phyloP scores from a whole-genome alignment of 2,329 filamentous ascomycete genomes.

The Aspergillus alliaceus region DNA sequence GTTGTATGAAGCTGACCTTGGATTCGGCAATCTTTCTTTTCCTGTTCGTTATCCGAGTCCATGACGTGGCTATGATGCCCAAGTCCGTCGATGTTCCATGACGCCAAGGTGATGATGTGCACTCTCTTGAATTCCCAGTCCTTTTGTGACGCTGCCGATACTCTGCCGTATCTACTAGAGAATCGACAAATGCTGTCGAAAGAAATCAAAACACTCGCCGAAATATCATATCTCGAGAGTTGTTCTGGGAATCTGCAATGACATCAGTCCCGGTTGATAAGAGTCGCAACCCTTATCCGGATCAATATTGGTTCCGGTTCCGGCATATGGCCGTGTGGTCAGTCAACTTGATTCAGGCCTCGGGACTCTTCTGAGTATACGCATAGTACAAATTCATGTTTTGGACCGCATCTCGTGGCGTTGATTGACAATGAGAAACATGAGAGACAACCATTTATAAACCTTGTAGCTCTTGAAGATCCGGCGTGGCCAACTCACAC shows the following conservation, averaged over 20 bases:
- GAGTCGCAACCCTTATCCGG: neutral
- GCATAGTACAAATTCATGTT: too few species aligned
- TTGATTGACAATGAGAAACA: neutral
- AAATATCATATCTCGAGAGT: too few species aligned
- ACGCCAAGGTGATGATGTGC: neutral
- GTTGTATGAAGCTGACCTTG: neutral
- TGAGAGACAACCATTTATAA: too few species aligned
- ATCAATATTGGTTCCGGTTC: neutral
- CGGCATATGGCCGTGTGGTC: too few species aligned
- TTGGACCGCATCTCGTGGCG: too few species aligned
- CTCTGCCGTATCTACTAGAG: neutral
- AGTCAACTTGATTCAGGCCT: too few species aligned
- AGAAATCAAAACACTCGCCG: too few species aligned
- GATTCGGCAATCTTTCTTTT: neutral
- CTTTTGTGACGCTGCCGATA: neutral
- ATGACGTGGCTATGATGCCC: slow-evolving; percentile 6
- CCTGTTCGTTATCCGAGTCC: neutral
- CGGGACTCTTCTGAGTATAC: too few species aligned
- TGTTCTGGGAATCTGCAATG: too few species aligned
- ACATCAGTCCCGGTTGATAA: neutral
- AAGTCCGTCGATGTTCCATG: neutral
- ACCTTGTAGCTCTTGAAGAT: too few species aligned
- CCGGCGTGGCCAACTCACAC: neutral
- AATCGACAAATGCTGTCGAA: neutral
- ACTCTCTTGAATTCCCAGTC: neutral